Evolutionary conservation across 257 asterid genomes (phyloP), one percentile per base, ranked within the genome.

Genomic region (Petunia secreta): DNA sequence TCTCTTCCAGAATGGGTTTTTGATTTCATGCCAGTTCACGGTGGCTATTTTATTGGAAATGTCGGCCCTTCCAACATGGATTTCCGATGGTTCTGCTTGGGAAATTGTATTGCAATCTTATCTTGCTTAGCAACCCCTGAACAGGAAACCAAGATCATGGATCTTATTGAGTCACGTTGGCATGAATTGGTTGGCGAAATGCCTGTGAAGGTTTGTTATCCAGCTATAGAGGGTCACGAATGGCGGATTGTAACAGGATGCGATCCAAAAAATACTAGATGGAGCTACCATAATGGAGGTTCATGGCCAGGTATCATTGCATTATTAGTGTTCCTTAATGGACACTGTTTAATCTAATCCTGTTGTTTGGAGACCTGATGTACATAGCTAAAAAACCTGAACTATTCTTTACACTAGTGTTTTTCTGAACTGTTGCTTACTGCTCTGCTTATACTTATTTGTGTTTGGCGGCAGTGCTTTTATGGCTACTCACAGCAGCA

Each of bases 281-380:
- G 92, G 90, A 89, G 92, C 67, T 89, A 89, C 79, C 92, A 89
- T 74, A 89, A 89, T 63, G 92, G 88, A 9, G 92, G 92, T 63
- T 87, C 92, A 16, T 89, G 92, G 92, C 92, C 92, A 75, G 90
- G 91, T 84, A 81, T 3, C 2, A 9, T 50, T 8, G 55, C 55
- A 50, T 50, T 50, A 8, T 5, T 53, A 53, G 58, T 53, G 58
- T 53, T 54, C 60, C 60, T 55, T 4, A 7, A 16, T 55, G 60
- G 60, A 55, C 58, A 9, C 58, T 53, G 11, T 53, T 53, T 11
- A 53, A 53, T 53, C 15, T 11, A 53, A 53, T 53, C 58, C 58
- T 53, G 58, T 53, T 3, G 58, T 53, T 3, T 53, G 58, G 25
- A 25, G 25, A 25, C 25, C 25, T 25, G 25, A 25, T 25, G 25